Conservation (phyloP, 2,329 filamentous ascomycete genomes). For the Fusarium transvaalense region DNA sequence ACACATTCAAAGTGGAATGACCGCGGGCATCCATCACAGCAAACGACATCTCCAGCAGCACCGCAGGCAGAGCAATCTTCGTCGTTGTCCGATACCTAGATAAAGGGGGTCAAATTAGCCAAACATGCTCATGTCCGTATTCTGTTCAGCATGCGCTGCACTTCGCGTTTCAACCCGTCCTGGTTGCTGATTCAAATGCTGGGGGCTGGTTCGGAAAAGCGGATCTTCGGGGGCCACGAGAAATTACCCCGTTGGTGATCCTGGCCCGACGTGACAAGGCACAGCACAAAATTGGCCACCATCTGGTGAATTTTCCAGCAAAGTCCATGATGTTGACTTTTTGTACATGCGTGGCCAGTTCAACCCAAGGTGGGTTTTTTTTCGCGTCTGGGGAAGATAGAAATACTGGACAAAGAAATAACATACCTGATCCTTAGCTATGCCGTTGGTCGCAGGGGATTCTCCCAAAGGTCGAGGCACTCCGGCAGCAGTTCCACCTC, state of each 20-base stretch:
- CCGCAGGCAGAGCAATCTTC: constrained; percentile 91
- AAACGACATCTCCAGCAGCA: constrained; percentile 86
- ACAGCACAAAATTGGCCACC: constrained; percentile 38
- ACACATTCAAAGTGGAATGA: constrained; percentile 93
- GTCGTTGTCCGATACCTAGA: constrained; percentile 75
- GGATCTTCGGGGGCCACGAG: constrained; percentile 46
- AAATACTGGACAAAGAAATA: not conserved
- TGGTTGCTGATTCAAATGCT: constrained; percentile 30
- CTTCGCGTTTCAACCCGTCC: constrained; percentile 36
- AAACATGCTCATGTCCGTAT: constrained; percentile 23
- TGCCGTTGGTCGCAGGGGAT: constrained; percentile 71
- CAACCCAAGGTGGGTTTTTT: constrained; percentile 1
- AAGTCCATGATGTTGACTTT: constrained; percentile 15
- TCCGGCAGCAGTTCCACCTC: constrained; percentile 75
- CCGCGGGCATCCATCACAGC: constrained; percentile 91
- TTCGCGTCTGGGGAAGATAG: not conserved
- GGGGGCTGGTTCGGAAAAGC: constrained; percentile 46
- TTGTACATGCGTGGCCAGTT: not conserved
- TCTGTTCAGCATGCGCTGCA: constrained; percentile 16
- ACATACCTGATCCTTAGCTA: constrained; percentile 64
- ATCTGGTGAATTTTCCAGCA: constrained; percentile 19
- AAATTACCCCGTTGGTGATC: constrained; percentile 44
- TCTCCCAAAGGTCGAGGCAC: constrained; percentile 75
- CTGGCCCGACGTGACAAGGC: constrained; percentile 20
- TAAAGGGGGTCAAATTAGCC: constrained; percentile 51